phyloP scores from a whole-genome alignment of 2,329 filamentous ascomycete genomes.

The Xylaria sp. region DNA sequence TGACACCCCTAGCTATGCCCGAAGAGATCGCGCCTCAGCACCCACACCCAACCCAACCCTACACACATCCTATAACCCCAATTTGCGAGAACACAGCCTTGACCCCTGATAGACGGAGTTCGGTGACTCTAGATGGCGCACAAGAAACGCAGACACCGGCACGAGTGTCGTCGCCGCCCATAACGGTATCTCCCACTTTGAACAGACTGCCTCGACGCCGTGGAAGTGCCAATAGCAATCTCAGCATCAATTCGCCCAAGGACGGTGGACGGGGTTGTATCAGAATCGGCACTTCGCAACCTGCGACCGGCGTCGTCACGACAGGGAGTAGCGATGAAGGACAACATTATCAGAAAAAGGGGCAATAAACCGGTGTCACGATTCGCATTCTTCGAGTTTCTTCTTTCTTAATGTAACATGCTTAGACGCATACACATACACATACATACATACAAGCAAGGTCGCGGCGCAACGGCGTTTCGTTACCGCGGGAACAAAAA shows the following conservation, averaged over 20 bases:
- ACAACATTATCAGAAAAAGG: constrained; percentile 8
- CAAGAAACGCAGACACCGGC: constrained; percentile 24
- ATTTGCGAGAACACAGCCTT: constrained; percentile 36
- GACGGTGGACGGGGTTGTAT: constrained; percentile 52
- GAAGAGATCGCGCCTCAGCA: constrained; percentile 31
- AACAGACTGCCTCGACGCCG: constrained; percentile 39
- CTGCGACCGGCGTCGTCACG: constrained; percentile 49
- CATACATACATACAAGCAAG: background rate
- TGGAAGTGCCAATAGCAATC: constrained; percentile 49
- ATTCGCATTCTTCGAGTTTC: background rate
- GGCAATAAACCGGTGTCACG: background rate
- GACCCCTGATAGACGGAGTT: constrained; percentile 34
- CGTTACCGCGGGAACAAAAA: background rate
- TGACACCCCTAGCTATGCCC: constrained; percentile 20
- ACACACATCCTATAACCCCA: constrained; percentile 36
- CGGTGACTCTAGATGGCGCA: constrained; percentile 34
- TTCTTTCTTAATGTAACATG: background rate
- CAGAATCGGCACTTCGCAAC: constrained; percentile 52
- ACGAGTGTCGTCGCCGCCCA: constrained; percentile 8
- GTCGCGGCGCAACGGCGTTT: constrained; percentile 1
- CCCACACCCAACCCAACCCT: constrained; percentile 32
- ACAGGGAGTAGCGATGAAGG: constrained; percentile 44
- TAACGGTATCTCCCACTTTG: constrained; percentile 36
- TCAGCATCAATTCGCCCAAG: constrained; percentile 54
- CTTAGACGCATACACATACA: constrained; percentile 10